phyloP scores from a whole-genome alignment of 2,329 filamentous ascomycete genomes.

The Fusarium sambucinum region DNA sequence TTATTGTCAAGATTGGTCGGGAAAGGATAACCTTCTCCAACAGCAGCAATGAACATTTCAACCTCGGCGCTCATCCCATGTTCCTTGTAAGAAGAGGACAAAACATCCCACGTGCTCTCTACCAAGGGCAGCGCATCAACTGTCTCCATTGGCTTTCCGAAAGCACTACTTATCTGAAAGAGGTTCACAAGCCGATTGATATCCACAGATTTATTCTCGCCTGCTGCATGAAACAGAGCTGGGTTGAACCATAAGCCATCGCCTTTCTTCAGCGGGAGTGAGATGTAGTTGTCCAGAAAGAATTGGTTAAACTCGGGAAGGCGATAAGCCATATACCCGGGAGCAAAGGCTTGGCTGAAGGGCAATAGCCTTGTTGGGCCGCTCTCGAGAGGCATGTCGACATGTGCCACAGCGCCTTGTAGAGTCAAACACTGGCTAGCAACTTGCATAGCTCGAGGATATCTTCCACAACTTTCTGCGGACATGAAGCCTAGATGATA shows the following conservation, averaged over 20 bases:
- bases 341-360: constrained; percentile 68
- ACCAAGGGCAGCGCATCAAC: constrained; percentile 65
- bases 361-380: constrained; percentile 72
- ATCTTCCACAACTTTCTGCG: constrained; percentile 57
- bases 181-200: constrained; percentile 70
- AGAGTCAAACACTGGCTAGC: constrained; percentile 70
- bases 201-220: constrained; percentile 62
- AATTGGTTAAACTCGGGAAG: constrained; percentile 64
- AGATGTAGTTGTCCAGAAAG: constrained; percentile 66
- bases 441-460: constrained; percentile 65
- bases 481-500: constrained; percentile 75
- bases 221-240: constrained; percentile 72
- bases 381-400: constrained; percentile 68
- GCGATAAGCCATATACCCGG: constrained; percentile 70
- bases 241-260: constrained; percentile 75
- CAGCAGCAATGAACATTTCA: constrained; percentile 61
- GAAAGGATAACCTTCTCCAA: constrained; percentile 71
- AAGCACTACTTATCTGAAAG: constrained; percentile 70
- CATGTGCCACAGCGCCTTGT: constrained; percentile 73
- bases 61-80: constrained; percentile 59
- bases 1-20: constrained; percentile 71
- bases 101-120: constrained; percentile 58
- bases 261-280: constrained; percentile 64
- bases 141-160: constrained; percentile 73
- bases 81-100: constrained; percentile 50